phyloP scores from a whole-genome alignment of 2,329 filamentous ascomycete species.

The Trichophyton rubrum region DNA sequence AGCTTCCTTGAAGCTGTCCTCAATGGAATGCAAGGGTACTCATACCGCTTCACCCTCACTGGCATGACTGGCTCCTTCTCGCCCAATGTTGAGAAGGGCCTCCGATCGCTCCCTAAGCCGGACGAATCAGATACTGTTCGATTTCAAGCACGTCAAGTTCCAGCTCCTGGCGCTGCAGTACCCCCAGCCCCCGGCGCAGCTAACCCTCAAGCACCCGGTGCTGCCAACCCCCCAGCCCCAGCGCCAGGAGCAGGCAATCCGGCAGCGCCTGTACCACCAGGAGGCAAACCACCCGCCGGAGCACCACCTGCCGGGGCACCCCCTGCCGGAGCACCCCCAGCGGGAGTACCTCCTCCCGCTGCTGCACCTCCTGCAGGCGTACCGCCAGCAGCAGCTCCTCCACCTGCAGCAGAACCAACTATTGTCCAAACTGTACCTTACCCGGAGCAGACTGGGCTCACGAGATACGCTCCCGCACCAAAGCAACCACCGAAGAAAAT shows the following conservation, averaged over 20 bases:
- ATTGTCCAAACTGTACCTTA: slow-evolving; percentile 35
- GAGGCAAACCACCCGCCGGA: neutral
- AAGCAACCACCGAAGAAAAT: slow-evolving; percentile 48
- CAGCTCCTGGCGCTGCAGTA: neutral
- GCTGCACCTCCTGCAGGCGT: neutral
- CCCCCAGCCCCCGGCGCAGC: neutral
- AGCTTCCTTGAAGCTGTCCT: slow-evolving; percentile 51
- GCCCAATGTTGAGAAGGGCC: slow-evolving; percentile 25
- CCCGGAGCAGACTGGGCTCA: slow-evolving; percentile 43
- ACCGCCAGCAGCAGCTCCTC: slow-evolving; percentile 6
- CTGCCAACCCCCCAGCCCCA: neutral
- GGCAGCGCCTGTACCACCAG: neutral
- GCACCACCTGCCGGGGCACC: neutral
- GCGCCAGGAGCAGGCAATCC: neutral
- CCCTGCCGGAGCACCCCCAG: neutral
- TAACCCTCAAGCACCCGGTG: neutral
- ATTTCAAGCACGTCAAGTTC: slow-evolving; percentile 12
- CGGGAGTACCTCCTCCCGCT: neutral
- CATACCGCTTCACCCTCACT: slow-evolving; percentile 50
- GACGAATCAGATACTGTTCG: slow-evolving; percentile 12
- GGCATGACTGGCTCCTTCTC: slow-evolving; percentile 52
- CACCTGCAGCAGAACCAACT: slow-evolving; percentile 18
- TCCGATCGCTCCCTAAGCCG: slow-evolving; percentile 27
- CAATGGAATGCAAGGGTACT: slow-evolving; percentile 47
- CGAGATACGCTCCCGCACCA: slow-evolving; percentile 51